A percentile compares a stretch with the other conserved stretches of the same genome.
Evolutionary conservation across 202 grass and related monocot genomes (phyloP).

Genomic region (Eragrostis tef): DNA sequence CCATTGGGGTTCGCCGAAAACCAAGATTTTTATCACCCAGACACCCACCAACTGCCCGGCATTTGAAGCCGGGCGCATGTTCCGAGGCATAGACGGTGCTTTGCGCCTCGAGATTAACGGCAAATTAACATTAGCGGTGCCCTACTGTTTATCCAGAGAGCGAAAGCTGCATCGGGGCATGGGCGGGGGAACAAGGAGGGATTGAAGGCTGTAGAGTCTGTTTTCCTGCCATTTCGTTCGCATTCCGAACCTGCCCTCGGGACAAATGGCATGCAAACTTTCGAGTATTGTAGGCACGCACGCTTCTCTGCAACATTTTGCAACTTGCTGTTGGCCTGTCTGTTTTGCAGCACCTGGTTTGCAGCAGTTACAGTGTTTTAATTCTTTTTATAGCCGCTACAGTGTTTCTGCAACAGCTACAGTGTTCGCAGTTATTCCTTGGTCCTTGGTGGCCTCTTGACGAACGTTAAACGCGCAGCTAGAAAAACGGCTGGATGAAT

Average conservation of each 20-base stretch:
- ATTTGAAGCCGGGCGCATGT: not conserved
- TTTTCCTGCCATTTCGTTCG: not conserved
- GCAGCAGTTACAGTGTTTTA: too few relatives aligned
- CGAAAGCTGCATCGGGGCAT: slow-evolving; percentile 25
- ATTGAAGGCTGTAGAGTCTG: slow-evolving; percentile 50
- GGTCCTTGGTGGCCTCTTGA: not conserved
- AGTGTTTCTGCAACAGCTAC: too few relatives aligned
- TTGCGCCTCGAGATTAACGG: slow-evolving; percentile 49
- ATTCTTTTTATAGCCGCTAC: too few relatives aligned
- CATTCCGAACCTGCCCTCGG: slow-evolving; percentile 27
- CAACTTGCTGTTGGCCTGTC: too few relatives aligned
- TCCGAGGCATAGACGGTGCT: slow-evolving; percentile 35
- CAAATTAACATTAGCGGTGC: not conserved
- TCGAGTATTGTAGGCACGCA: too few relatives aligned
- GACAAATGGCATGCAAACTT: not conserved
- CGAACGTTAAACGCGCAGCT: not conserved
- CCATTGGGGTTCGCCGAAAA: too few relatives aligned
- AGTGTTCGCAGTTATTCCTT: too few relatives aligned
- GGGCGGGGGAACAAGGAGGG: slow-evolving; percentile 45
- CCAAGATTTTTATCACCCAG: not conserved
- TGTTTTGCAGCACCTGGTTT: too few relatives aligned
- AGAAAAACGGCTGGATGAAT: not conserved
- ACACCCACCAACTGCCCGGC: not conserved
- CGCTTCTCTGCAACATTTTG: not conserved
- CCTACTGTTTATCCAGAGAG: slow-evolving; percentile 17